phyloP scores from a whole-genome alignment of 306 rosid species.

The Dalbergia oliveri region DNA sequence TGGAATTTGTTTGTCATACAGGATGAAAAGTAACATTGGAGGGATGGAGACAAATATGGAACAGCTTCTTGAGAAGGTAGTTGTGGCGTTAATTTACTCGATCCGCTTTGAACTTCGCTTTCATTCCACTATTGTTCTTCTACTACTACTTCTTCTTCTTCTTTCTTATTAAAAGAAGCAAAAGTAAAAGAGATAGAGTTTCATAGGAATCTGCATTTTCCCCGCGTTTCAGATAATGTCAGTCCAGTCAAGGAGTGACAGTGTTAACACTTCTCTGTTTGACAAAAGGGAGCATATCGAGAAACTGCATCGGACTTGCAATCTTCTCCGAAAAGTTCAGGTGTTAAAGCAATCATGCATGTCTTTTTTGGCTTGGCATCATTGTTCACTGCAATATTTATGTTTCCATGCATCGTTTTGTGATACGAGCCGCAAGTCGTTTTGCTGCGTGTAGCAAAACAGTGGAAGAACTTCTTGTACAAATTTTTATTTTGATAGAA shows the following conservation, averaged over 20 bases:
- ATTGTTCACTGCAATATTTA: constrained; percentile 6
- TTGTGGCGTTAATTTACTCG: background rate
- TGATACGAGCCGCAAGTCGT: constrained; percentile 9
- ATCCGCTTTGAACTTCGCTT: constrained; percentile 2
- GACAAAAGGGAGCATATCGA: constrained; percentile 93
- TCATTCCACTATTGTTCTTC: background rate
- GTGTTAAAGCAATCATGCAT: constrained; percentile 46
- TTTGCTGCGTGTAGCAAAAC: constrained; percentile 23
- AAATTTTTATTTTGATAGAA: too few species aligned
- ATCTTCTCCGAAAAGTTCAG: constrained; percentile 97
- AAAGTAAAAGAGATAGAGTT: background rate
- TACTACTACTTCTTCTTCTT: background rate
- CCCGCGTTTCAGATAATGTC: constrained; percentile 77
- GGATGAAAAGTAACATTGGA: constrained; percentile 93
- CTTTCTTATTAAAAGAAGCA: background rate
- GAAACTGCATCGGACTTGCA: constrained; percentile 83
- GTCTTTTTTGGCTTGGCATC: background rate
- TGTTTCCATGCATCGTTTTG: constrained; percentile 10
- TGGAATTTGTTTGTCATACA: constrained; percentile 40
- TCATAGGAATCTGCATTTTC: constrained; percentile 22
- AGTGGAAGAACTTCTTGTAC: constrained; percentile 10
- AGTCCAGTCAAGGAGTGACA: constrained; percentile 92
- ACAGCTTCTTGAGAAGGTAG: constrained; percentile 87
- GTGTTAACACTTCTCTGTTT: constrained; percentile 80
- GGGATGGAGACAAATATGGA: constrained; percentile 97